Percentiles rank a stretch among this genome's conserved stretches.
Evolutionary conservation across 2,329 filamentous ascomycete species (phyloP).

Genomic region (Eutypella sp.): DNA sequence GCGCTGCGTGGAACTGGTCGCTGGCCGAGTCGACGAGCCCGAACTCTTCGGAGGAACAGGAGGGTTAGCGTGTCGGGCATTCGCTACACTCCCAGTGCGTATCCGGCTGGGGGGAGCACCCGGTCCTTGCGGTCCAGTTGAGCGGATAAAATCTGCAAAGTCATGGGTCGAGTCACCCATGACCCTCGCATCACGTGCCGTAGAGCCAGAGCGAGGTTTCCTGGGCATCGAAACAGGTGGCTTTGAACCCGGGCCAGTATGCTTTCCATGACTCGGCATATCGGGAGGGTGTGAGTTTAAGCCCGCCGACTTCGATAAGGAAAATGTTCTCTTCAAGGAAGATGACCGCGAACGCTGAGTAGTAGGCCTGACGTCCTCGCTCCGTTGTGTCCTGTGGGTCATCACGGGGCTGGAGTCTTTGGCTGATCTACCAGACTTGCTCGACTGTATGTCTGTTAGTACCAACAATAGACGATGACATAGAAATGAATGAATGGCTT

Average conservation of each 20-base stretch:
- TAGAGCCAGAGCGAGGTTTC: conserved; percentile 25
- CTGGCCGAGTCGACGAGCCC: too few relatives aligned
- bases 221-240: conserved; percentile 27
- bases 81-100: conserved; percentile 18
- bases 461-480: conserved; percentile 9
- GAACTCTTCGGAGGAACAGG: too few relatives aligned
- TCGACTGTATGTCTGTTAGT: conserved; percentile 29
- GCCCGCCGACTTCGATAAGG: conserved; percentile 34
- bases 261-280: conserved; percentile 19
- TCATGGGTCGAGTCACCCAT: conserved; percentile 69
- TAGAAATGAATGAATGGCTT: conserved; percentile 27
- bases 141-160: conserved; percentile 85
- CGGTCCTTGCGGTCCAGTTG: conserved; percentile 65
- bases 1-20: too few relatives aligned
- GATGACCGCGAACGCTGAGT: conserved; percentile 39
- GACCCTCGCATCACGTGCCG: conserved; percentile 62
- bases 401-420: conserved; percentile 36
- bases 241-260: conserved; percentile 24
- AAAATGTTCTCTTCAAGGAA: conserved; percentile 37
- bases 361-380: conserved; percentile 39
- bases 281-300: conserved; percentile 30
- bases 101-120: conserved; percentile 14
- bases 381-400: conserved; percentile 38
- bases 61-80: conserved; percentile 28
- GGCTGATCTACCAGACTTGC: conserved; percentile 37